Evolutionary conservation across 768 basidiomycete genomes (phyloP).

Genomic region (Calocera cornea): DNA sequence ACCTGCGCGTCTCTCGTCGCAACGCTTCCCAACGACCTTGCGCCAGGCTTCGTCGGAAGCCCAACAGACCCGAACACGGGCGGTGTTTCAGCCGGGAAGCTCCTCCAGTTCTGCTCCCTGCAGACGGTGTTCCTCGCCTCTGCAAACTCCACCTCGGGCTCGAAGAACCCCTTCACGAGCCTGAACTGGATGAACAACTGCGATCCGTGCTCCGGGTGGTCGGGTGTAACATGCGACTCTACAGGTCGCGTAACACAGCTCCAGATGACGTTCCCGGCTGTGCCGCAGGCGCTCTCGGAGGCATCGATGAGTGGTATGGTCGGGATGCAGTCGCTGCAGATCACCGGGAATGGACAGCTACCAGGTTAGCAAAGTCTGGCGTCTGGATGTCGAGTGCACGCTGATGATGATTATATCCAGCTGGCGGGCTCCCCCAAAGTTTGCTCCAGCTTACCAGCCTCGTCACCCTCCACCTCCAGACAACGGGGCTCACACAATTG

Average conservation of each 20-base stretch:
- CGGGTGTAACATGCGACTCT: conserved; percentile 33
- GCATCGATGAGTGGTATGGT: conserved; percentile 30
- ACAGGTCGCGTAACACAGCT: conserved; percentile 30
- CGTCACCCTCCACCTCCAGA: conserved; percentile 30
- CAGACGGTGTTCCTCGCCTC: conserved; percentile 32
- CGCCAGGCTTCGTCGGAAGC: conserved; percentile 16
- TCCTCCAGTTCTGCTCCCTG: conserved; percentile 38
- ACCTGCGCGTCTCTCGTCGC: conserved; percentile 33
- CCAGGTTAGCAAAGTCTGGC: conserved; percentile 30
- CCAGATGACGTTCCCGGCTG: conserved; percentile 36
- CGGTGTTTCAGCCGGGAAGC: conserved; percentile 26
- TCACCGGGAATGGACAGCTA: conserved; percentile 31
- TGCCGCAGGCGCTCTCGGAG: conserved; percentile 33
- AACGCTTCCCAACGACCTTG: conserved; percentile 25
- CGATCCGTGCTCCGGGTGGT: conserved; percentile 34
- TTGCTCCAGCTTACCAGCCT: conserved; percentile 24
- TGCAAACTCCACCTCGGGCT: conserved; percentile 14
- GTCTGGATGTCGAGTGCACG: background rate
- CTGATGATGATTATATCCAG: conserved; percentile 17
- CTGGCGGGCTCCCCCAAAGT: conserved; percentile 22
- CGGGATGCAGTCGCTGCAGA: conserved; percentile 26
- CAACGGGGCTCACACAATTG: conserved; percentile 29
- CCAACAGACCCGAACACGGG: conserved; percentile 24
- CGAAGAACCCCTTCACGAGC: conserved; percentile 30
- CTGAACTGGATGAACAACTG: conserved; percentile 35